Percentiles rank a stretch among this genome's conserved stretches.
Conservation (phyloP, 495 filamentous ascomycete species). For the Cryomyces antarcticus region DNA sequence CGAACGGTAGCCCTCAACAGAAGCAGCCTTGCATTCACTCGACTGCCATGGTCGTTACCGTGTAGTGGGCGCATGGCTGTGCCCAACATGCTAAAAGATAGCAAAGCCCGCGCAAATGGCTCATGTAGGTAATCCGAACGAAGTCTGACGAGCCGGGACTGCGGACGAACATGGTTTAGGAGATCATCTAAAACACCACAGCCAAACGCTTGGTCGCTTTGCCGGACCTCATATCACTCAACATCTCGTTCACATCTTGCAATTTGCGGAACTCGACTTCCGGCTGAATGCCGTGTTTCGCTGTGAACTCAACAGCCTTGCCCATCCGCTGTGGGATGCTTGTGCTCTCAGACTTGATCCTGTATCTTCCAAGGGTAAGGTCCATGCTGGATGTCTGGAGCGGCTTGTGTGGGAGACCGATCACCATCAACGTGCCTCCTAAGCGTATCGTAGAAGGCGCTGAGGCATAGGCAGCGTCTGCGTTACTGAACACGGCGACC, state of each 20-base stretch:
- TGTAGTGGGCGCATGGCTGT: too few species aligned
- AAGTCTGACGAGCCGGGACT: too few species aligned
- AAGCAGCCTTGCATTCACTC: too few species aligned
- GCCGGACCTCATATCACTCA: slow-evolving; percentile 13
- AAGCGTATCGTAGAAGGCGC: slow-evolving; percentile 9
- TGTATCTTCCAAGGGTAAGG: slow-evolving; percentile 11
- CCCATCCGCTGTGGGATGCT: slow-evolving; percentile 19
- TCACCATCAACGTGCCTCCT: slow-evolving; percentile 21
- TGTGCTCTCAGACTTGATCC: slow-evolving; percentile 15
- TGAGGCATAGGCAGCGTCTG: slow-evolving; percentile 14
- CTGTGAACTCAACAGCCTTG: slow-evolving; percentile 20
- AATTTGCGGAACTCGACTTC: slow-evolving; percentile 17
- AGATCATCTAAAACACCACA: slow-evolving; percentile 6
- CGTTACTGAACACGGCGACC: slow-evolving; percentile 19
- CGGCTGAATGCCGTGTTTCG: slow-evolving; percentile 18
- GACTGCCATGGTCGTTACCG: too few species aligned
- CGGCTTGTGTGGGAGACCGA: slow-evolving; percentile 19
- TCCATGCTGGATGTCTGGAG: slow-evolving; percentile 14
- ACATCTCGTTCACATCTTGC: slow-evolving; percentile 17
- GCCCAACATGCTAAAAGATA: too few species aligned
- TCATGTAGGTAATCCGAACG: too few species aligned
- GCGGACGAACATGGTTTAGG: too few species aligned
- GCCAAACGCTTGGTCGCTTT: slow-evolving; percentile 13
- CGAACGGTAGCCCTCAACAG: too few species aligned
- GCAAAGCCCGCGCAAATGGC: too few species aligned